These are phyloP conservation scores for Adiantum capillusveneris DNA, from an alignment of 75 land plant species.

Conservation along the genomic window DNA sequence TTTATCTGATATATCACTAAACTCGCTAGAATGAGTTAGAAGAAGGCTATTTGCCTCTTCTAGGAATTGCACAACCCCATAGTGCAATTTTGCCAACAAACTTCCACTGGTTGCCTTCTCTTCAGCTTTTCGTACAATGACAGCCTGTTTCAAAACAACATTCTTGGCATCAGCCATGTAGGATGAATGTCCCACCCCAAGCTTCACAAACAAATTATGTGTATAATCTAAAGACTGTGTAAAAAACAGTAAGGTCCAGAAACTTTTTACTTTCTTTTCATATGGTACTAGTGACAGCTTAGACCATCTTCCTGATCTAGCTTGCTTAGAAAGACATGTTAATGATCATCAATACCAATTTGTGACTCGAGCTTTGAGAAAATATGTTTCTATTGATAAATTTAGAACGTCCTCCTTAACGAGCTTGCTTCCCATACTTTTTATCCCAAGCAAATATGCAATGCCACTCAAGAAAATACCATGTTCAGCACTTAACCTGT, in stretches of 20 bases:
- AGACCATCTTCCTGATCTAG: too few relatives aligned
- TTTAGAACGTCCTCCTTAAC: too few relatives aligned
- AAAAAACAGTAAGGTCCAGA: not conserved
- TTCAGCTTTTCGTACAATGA: constrained; percentile 56
- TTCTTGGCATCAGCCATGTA: not conserved
- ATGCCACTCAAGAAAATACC: not conserved
- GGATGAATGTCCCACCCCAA: too few relatives aligned
- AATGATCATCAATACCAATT: too few relatives aligned
- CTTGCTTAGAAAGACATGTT: too few relatives aligned
- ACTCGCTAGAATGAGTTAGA: constrained; percentile 19
- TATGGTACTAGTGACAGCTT: too few relatives aligned
- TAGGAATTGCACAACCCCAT: constrained; percentile 53
- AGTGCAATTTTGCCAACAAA: constrained; percentile 64
- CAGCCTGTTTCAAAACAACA: constrained; percentile 34
- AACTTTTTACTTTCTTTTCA: not conserved
- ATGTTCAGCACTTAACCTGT: constrained; percentile 32
- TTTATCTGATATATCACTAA: constrained; percentile 46
- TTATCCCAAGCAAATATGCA: too few relatives aligned
- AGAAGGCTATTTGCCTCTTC: constrained; percentile 41
- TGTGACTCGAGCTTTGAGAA: too few relatives aligned
- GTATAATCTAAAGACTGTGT: not conserved
- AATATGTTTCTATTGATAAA: too few relatives aligned
- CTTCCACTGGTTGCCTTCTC: constrained; percentile 41
- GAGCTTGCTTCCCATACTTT: too few relatives aligned
- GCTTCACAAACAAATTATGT: not conserved